Evolutionary conservation across 371 early-diverging fungal species (phyloP).

Genomic region (Circinella minor): DNA sequence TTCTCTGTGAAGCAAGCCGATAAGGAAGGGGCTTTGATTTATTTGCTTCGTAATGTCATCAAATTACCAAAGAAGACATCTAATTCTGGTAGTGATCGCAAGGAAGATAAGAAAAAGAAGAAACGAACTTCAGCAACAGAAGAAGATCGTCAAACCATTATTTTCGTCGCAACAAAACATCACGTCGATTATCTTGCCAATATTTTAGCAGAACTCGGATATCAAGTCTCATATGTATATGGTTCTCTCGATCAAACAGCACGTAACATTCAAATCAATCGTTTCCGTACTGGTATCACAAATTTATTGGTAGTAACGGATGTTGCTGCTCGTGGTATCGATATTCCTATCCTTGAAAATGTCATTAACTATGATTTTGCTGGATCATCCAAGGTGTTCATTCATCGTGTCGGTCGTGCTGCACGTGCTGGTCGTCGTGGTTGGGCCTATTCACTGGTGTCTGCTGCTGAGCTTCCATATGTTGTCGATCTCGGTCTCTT

Average conservation of each 20-base stretch:
- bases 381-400: constrained; percentile 92
- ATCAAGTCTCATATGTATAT: constrained; percentile 85
- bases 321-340: constrained; percentile 99
- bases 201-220: constrained; percentile 73
- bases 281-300: constrained; percentile 80
- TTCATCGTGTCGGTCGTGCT: constrained; percentile 98
- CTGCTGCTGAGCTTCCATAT: constrained; percentile 91
- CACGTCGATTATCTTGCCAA: constrained; percentile 93
- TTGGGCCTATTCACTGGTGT: constrained; percentile 89
- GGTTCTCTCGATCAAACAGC: constrained; percentile 95
- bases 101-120: constrained; percentile 43
- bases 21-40: constrained; percentile 91
- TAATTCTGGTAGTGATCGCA: constrained; percentile 20
- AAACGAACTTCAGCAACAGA: constrained; percentile 50
- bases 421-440: constrained; percentile 96
- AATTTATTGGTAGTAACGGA: constrained; percentile 97
- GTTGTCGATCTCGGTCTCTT: constrained; percentile 93
- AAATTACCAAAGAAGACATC: constrained; percentile 61
- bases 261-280: constrained; percentile 83
- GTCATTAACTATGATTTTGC: constrained; percentile 98
- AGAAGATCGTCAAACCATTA: constrained; percentile 78
- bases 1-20: constrained; percentile 81
- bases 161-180: constrained; percentile 96
- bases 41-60: constrained; percentile 80
- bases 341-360: constrained; percentile 96